Evolutionary conservation across 345 rosid species (phyloP), one percentile per base, ranked within the genome.

Genomic region (Litchi chinensis): DNA sequence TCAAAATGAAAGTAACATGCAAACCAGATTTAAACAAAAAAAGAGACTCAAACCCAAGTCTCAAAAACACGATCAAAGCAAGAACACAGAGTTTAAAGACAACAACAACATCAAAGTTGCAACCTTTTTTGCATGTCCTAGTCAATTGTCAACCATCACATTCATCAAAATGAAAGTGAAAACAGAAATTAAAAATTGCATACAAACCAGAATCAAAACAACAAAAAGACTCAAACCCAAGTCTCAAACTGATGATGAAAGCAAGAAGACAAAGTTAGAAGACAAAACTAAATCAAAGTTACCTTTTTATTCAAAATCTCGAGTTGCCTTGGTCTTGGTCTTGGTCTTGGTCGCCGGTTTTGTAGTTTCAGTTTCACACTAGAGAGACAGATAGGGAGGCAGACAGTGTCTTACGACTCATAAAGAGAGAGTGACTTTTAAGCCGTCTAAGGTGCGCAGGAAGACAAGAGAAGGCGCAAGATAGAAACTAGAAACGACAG

Each of bases 371-470:
- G 26, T 50, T 50, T 56, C 19, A 32, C 26, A 60, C 56, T 41
- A 21, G 54, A 43, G 72, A 41, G 16, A n/a, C 22, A 41, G 46
- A 43, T 24, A 1, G 6, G 2, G 54, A 39, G 37, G 11, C 11
- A 40, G 56, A 69, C 54, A 41, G 0, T 26, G 52, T 18, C 19
- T 52, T 19, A 68, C 52, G 19, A 39, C 8, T 5, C 26, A 65
- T 13, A 21, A 40, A 6, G 11, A 39, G 52, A 40, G 11, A 56
- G 48, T 16, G 65, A 9, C n/a, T 18, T 28, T n/a, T 19, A 37
- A 72, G 44, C 70, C 44, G 44, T 71, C 63, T 76, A 65, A 65
- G 71, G 32, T 65, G 71, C 44, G 71, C 64, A 21, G 70, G 28
- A 65, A 8, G 63, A 65, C 19, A n/a, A n/a, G 59, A 40, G 9